phyloP scores from a whole-genome alignment of 129 eudicot species.

The Pulicaria dysenterica region DNA sequence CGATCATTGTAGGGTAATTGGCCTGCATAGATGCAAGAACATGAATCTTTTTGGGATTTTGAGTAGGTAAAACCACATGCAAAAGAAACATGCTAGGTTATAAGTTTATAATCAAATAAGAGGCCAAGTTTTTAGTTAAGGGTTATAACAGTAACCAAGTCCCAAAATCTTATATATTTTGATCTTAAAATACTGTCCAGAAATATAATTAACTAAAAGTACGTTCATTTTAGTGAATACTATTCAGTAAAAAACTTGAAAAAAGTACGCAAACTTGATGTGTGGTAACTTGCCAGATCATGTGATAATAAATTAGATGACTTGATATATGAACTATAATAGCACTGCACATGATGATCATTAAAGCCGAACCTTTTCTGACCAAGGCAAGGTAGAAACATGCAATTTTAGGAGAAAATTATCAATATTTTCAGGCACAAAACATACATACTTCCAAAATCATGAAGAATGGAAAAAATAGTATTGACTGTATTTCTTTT shows the following conservation, averaged over 20 bases:
- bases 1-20: slow-evolving; percentile 7
- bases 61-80: too few relatives aligned
- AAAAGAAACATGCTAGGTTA: too few relatives aligned
- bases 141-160: too few relatives aligned
- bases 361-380: slow-evolving; percentile 4
- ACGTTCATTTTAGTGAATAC: not conserved
- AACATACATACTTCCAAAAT: not conserved
- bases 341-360: slow-evolving; percentile 29
- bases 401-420: slow-evolving; percentile 9
- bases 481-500: too few relatives aligned
- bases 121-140: too few relatives aligned
- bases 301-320: slow-evolving; percentile 7
- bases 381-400: not conserved
- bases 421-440: slow-evolving; percentile 19
- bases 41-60: not conserved
- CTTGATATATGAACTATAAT: slow-evolving; percentile 8
- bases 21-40: not conserved
- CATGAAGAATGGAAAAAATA: not conserved
- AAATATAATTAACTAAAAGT: not conserved
- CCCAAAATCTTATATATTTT: too few relatives aligned
- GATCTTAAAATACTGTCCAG: too few relatives aligned
- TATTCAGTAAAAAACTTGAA: not conserved
- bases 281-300: slow-evolving; percentile 23
- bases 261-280: not conserved
- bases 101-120: not conserved